Conservation (phyloP, 2,329 filamentous ascomycete genomes). For the Gyromitra esculenta region DNA sequence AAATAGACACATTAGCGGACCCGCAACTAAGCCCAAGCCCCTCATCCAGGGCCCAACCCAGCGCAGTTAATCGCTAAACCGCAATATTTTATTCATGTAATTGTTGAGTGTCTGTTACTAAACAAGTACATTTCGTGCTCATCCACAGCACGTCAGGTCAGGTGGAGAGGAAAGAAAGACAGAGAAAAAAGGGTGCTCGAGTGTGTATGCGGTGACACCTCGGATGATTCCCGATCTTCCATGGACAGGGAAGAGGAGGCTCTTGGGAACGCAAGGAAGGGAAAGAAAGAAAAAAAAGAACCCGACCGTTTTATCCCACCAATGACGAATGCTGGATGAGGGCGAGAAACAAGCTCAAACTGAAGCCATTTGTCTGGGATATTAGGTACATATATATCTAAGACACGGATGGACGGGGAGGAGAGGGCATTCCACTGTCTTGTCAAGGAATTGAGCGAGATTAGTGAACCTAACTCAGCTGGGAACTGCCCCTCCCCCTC, state of each 20-base stretch:
- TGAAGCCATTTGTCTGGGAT: background rate
- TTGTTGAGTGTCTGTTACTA: background rate
- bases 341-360: slow-evolving; percentile 36
- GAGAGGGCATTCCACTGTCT: slow-evolving; percentile 24
- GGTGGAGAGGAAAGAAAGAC: slow-evolving; percentile 12
- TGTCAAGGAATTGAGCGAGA: slow-evolving; percentile 33
- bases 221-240: slow-evolving; percentile 35
- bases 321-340: slow-evolving; percentile 8
- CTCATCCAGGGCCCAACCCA: background rate
- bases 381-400: slow-evolving; percentile 15
- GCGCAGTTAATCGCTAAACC: slow-evolving; percentile 8
- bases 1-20: background rate
- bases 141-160: slow-evolving; percentile 17
- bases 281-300: slow-evolving; percentile 30
- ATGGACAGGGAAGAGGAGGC: slow-evolving; percentile 41
- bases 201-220: slow-evolving; percentile 31
- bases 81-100: background rate
- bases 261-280: slow-evolving; percentile 22
- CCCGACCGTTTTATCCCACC: slow-evolving; percentile 16
- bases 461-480: slow-evolving; percentile 42
- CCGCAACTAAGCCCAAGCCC: background rate
- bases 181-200: background rate
- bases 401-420: slow-evolving; percentile 6
- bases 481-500: background rate
- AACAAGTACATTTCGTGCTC: background rate